phyloP scores from a whole-genome alignment of 495 filamentous ascomycete genomes.

The Daldinia bambusicola region DNA sequence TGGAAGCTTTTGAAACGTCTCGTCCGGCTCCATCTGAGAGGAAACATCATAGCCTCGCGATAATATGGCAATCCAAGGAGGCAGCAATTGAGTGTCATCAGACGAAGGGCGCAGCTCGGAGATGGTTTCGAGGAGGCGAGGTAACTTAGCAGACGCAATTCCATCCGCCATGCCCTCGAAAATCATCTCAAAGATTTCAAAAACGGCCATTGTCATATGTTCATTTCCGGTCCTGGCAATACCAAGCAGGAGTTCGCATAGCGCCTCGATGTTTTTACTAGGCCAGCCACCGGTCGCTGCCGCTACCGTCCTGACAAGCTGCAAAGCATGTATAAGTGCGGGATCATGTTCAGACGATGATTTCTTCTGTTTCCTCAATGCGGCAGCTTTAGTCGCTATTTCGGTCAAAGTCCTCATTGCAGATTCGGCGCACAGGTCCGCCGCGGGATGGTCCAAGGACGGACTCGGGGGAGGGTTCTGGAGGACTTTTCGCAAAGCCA shows the following conservation, averaged over 20 bases:
- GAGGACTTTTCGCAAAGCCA: constrained; percentile 84
- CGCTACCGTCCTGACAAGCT: constrained; percentile 88
- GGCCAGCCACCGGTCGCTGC: constrained; percentile 92
- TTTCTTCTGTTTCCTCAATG: constrained; percentile 75
- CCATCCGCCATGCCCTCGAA: constrained; percentile 91
- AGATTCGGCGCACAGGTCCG: constrained; percentile 94
- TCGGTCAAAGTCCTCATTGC: constrained; percentile 80
- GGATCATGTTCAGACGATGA: constrained; percentile 75
- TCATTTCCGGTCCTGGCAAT: constrained; percentile 91
- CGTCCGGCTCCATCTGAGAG: constrained; percentile 82
- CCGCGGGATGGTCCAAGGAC: constrained; percentile 88
- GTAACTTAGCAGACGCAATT: constrained; percentile 85
- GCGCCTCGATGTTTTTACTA: constrained; percentile 90
- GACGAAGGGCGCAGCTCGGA: constrained; percentile 87
- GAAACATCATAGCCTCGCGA: constrained; percentile 95
- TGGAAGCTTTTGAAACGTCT: constrained; percentile 88
- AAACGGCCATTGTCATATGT: constrained; percentile 93
- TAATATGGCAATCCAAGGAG: constrained; percentile 94
- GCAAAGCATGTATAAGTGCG: constrained; percentile 86
- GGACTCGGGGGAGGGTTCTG: constrained; percentile 87
- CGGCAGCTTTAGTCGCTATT: constrained; percentile 67
- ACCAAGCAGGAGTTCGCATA: constrained; percentile 87
- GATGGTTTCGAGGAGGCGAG: constrained; percentile 84
- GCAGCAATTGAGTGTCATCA: constrained; percentile 90
- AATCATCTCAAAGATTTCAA: constrained; percentile 96